Evolutionary conservation across 768 basidiomycete species (phyloP).

Genomic region (Naganishia onofrii): DNA sequence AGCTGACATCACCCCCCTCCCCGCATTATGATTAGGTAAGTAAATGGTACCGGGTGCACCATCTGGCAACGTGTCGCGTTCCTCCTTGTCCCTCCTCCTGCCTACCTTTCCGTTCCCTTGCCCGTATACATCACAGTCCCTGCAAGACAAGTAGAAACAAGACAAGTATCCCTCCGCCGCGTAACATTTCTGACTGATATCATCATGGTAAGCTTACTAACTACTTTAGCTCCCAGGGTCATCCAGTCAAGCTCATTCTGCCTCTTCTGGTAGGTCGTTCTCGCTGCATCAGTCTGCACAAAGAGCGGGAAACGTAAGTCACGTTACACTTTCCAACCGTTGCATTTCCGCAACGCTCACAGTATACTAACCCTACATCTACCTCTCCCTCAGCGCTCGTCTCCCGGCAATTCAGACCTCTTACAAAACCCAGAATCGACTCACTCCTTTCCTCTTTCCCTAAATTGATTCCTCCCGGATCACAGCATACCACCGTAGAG

Average conservation of each 20-base stretch:
- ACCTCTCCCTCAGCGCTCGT: constrained; percentile 71
- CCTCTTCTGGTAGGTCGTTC: constrained; percentile 43
- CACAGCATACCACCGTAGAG: constrained; percentile 94
- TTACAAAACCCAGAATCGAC: constrained; percentile 88
- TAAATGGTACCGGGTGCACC: neutral
- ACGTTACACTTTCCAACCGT: neutral
- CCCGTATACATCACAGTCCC: too few species aligned
- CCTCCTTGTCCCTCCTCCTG: neutral
- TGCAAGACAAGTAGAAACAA: too few species aligned
- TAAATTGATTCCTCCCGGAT: constrained; percentile 90
- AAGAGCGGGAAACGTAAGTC: constrained; percentile 52
- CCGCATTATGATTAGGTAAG: neutral
- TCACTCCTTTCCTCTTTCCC: constrained; percentile 95
- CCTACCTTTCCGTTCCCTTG: too few species aligned
- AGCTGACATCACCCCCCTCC: neutral
- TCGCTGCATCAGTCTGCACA: constrained; percentile 48
- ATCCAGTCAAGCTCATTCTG: neutral
- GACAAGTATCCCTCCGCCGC: too few species aligned
- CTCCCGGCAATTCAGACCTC: constrained; percentile 85
- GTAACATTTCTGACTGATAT: too few species aligned
- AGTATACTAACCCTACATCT: neutral
- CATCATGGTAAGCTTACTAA: constrained; percentile 35
- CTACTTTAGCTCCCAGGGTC: too few species aligned
- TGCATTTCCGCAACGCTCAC: too few species aligned
- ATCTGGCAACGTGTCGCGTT: neutral